phyloP scores from a whole-genome alignment of 106 monocot genomes.

The Allium sativum region DNA sequence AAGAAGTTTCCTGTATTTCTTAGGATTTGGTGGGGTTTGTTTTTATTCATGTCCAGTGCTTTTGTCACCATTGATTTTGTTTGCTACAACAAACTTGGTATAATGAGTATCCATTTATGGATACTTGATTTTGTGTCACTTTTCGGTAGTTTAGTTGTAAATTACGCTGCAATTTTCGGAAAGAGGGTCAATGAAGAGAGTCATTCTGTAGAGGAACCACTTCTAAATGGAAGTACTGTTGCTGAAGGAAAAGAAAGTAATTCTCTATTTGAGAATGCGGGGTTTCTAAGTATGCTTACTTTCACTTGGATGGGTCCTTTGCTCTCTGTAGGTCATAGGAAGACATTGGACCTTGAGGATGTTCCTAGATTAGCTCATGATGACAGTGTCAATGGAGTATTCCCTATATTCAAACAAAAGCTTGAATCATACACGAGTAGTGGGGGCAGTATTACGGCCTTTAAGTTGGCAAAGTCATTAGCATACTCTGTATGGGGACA shows the following conservation, averaged over 20 bases:
- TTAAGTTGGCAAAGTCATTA: conserved; percentile 15
- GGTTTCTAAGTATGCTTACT: conserved; percentile 29
- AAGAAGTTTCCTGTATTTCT: conserved; percentile 45
- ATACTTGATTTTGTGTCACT: conserved; percentile 39
- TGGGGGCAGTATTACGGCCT: background rate
- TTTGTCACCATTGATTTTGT: conserved; percentile 26
- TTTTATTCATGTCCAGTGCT: conserved; percentile 27
- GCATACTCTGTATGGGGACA: conserved; percentile 17
- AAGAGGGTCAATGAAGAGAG: conserved; percentile 14
- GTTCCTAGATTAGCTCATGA: conserved; percentile 22
- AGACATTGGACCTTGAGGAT: conserved; percentile 38
- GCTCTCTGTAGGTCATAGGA: conserved; percentile 31
- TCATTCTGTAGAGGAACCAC: conserved; percentile 34
- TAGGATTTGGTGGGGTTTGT: conserved; percentile 57
- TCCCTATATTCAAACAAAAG: conserved; percentile 21
- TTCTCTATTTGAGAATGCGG: conserved; percentile 24
- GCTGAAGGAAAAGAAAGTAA: background rate
- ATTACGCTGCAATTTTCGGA: conserved; percentile 31
- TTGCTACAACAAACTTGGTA: conserved; percentile 10
- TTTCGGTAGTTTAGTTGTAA: conserved; percentile 21
- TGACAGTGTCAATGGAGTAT: conserved; percentile 19
- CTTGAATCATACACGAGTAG: conserved; percentile 8
- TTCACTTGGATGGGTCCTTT: conserved; percentile 52
- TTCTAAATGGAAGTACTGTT: conserved; percentile 26
- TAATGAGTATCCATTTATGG: conserved; percentile 22